Conservation (phyloP, 169 alveolate genomes). For the Babesia sp. region DNA sequence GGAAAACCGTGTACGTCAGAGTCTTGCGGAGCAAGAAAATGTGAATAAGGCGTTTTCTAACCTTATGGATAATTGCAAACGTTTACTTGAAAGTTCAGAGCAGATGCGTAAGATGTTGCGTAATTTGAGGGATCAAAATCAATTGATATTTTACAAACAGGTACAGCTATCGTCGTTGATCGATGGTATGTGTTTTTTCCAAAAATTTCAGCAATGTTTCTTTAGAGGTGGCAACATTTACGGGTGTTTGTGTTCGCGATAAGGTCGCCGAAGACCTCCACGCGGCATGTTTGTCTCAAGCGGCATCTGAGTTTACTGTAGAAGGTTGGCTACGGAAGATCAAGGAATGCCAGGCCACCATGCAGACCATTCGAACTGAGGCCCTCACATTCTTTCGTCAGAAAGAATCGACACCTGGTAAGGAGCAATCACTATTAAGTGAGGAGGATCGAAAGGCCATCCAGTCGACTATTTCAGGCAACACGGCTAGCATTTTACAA, state of each 20-base stretch:
- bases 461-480: slow-evolving; percentile 26
- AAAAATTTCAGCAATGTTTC: neutral
- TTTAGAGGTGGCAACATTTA: slow-evolving; percentile 39
- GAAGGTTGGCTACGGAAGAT: slow-evolving; percentile 50
- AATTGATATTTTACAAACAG: slow-evolving; percentile 48
- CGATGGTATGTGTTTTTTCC: slow-evolving; percentile 36
- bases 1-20: slow-evolving; percentile 36
- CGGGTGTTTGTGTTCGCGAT: slow-evolving; percentile 54
- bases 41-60: slow-evolving; percentile 54
- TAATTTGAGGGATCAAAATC: slow-evolving; percentile 41
- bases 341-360: slow-evolving; percentile 51
- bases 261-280: slow-evolving; percentile 55
- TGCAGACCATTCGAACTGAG: slow-evolving; percentile 52
- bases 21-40: slow-evolving; percentile 37
- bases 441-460: slow-evolving; percentile 43
- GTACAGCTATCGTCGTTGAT: slow-evolving; percentile 54
- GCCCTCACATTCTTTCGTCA: slow-evolving; percentile 42
- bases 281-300: slow-evolving; percentile 57
- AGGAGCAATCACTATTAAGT: neutral
- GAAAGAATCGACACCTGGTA: slow-evolving; percentile 6
- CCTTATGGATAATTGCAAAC: slow-evolving; percentile 47
- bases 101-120: slow-evolving; percentile 56
- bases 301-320: slow-evolving; percentile 61
- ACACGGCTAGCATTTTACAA: slow-evolving; percentile 42
- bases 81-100: slow-evolving; percentile 54